phyloP scores from a whole-genome alignment of 177 flowering plant genomes.

The Tripterygium wilfordii region DNA sequence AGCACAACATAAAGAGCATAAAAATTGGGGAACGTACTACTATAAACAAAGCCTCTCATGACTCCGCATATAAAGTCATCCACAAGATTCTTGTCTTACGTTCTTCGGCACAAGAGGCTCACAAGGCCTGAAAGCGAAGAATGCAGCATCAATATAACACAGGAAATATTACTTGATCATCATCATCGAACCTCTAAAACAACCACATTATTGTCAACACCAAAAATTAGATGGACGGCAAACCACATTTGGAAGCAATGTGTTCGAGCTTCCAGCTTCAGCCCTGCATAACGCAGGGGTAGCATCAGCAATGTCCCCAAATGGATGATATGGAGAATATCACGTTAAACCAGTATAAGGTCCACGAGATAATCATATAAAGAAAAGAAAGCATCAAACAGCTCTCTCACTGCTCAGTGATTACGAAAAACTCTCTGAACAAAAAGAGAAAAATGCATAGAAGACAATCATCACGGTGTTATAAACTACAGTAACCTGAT shows the following conservation, averaged over 20 bases:
- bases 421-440: no score
- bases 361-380: slow-evolving; percentile 7
- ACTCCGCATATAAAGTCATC: slow-evolving; percentile 25
- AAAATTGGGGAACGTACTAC: no score
- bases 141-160: slow-evolving; percentile 13
- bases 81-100: slow-evolving; percentile 18
- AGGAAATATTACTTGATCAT: slow-evolving; percentile 4
- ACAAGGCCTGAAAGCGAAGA: slow-evolving; percentile 25
- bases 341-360: background rate
- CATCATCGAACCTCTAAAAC: slow-evolving; percentile 12
- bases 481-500: no score
- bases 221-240: slow-evolving; percentile 26
- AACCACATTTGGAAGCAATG: slow-evolving; percentile 42
- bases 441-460: no score
- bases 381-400: slow-evolving; percentile 13
- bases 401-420: background rate
- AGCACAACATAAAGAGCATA: no score
- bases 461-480: no score
- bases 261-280: slow-evolving; percentile 37
- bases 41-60: slow-evolving; percentile 18
- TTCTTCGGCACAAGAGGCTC: slow-evolving; percentile 27
- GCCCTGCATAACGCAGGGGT: slow-evolving; percentile 59
- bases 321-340: slow-evolving; percentile 18
- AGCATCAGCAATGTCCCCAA: slow-evolving; percentile 48
- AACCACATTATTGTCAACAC: slow-evolving; percentile 23